Conservation (phyloP, 2,329 filamentous ascomycete genomes). For the Periconia digitata region DNA sequence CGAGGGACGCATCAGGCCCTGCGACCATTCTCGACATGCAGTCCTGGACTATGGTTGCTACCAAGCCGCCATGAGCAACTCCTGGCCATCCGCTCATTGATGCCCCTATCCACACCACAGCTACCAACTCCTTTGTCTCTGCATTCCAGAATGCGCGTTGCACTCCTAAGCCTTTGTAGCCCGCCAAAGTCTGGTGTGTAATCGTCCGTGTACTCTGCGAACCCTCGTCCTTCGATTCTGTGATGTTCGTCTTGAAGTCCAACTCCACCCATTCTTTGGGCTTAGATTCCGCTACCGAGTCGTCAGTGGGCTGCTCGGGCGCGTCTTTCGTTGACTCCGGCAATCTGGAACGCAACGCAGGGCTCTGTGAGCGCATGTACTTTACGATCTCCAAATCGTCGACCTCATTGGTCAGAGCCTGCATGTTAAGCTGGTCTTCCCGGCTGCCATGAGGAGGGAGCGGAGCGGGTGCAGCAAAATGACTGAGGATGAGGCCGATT, state of each 20-base stretch:
- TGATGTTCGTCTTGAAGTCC: slow-evolving; percentile 21
- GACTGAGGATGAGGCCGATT: slow-evolving; percentile 25
- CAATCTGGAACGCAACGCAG: slow-evolving; percentile 25
- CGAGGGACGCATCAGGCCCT: slow-evolving; percentile 47
- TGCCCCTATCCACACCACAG: slow-evolving; percentile 69
- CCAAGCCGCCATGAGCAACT: slow-evolving; percentile 69
- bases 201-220: slow-evolving; percentile 19
- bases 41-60: slow-evolving; percentile 71
- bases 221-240: slow-evolving; percentile 13
- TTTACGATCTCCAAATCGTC: slow-evolving; percentile 38
- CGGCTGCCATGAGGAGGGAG: slow-evolving; percentile 28
- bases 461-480: slow-evolving; percentile 28
- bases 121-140: slow-evolving; percentile 59
- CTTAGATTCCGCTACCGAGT: slow-evolving; percentile 10
- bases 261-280: slow-evolving; percentile 34
- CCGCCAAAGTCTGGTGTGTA: slow-evolving; percentile 38
- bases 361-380: slow-evolving; percentile 30
- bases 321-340: background rate
- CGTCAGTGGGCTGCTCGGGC: slow-evolving; percentile 9
- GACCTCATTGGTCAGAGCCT: slow-evolving; percentile 26
- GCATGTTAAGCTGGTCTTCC: slow-evolving; percentile 31
- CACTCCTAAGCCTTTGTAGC: slow-evolving; percentile 45
- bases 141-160: slow-evolving; percentile 68
- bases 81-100: slow-evolving; percentile 69
- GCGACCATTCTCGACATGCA: slow-evolving; percentile 65